Base-by-base conservation (phyloP, 352 stramenopile genomes). In the Globisporangium orthogonon region DNA sequence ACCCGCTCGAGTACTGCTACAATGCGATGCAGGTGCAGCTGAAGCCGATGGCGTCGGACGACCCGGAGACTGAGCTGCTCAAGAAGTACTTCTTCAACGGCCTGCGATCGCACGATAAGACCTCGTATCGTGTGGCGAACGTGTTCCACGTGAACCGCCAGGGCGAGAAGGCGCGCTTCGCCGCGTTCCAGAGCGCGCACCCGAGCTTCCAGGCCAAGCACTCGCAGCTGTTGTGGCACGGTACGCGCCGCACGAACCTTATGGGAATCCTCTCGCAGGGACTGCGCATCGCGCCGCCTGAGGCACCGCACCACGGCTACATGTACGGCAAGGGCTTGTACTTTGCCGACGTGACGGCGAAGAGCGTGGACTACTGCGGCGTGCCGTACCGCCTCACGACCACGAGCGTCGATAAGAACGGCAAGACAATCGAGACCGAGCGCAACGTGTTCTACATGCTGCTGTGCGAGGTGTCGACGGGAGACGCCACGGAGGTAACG, bases 251-350 rank as follows among this genome's bases (percentile, higher is more conserved):
- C n/a, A 86, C 79, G 2, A 96, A 95, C 39, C 54, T 94, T 28
- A 89, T 91, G 75, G 86, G 87, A 0, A 94, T 96, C 60, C 53
- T 96, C 7, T 87, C 76, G 0, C 82, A 93, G 30, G 87, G 87
- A 1, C 67, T 96, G 7, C 81, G 84, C n/a, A 90, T 96, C 14
- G 87, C 87, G 23, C 87, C 87, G 6, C 81, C 86, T 0, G 87
- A 96, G 54, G 86, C 84, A 18, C 84, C 84, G n/a, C 71, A 81
- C 31, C 79, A 87, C 28, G 87, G 87, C 1, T 92, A 89, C 61
- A 69, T 78, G 39, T 95, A 92, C 50, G 87, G 86, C 48, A 95
- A 94, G 47, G 87, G 87, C 0, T 35, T 96, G 31, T 96, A 96
- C 53, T 95, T 94, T 51, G 84, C 87, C 1, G 85, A 96, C 52